Evolutionary conservation across 129 eudicot species (phyloP).

Genomic region (Sambucus nigra): DNA sequence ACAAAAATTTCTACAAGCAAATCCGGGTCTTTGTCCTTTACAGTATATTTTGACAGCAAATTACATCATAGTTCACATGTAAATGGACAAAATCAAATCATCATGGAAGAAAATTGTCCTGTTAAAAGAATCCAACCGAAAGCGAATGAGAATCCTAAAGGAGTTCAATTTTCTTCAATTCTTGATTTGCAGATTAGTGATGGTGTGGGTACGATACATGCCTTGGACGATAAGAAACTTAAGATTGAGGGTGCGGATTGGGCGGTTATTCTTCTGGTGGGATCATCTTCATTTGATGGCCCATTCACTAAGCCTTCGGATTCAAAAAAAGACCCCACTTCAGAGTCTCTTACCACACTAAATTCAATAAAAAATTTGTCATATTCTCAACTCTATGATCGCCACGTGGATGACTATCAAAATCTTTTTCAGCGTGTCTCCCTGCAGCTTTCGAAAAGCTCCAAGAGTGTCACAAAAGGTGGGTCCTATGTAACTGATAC

Average conservation of each 20-base stretch:
- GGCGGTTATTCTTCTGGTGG: slow-evolving; percentile 54
- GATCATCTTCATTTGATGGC: slow-evolving; percentile 72
- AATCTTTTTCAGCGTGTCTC: slow-evolving; percentile 74
- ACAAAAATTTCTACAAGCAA: slow-evolving; percentile 53
- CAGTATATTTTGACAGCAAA: slow-evolving; percentile 58
- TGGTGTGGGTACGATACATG: slow-evolving; percentile 25
- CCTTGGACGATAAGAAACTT: slow-evolving; percentile 50
- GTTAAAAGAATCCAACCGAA: slow-evolving; percentile 41
- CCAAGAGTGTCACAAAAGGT: slow-evolving; percentile 12
- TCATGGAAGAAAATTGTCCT: slow-evolving; percentile 70
- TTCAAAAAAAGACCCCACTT: slow-evolving; percentile 57
- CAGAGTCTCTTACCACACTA: slow-evolving; percentile 33
- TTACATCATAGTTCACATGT: slow-evolving; percentile 43
- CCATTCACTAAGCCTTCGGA: slow-evolving; percentile 62
- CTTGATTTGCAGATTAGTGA: slow-evolving; percentile 54
- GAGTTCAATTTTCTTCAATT: slow-evolving; percentile 49
- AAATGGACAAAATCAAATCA: slow-evolving; percentile 50
- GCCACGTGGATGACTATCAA: slow-evolving; percentile 77
- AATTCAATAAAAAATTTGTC: slow-evolving; percentile 32
- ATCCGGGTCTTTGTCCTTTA: slow-evolving; percentile 54
- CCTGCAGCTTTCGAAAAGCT: slow-evolving; percentile 52
- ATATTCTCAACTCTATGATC: slow-evolving; percentile 53
- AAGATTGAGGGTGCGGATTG: slow-evolving; percentile 48
- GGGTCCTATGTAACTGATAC: slow-evolving; percentile 3
- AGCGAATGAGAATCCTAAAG: slow-evolving; percentile 25